Percentiles rank a stretch among this genome's conserved stretches.
phyloP scores from a whole-genome alignment of 805 yeast genomes.

The Cyberlindnera subsufficiens region DNA sequence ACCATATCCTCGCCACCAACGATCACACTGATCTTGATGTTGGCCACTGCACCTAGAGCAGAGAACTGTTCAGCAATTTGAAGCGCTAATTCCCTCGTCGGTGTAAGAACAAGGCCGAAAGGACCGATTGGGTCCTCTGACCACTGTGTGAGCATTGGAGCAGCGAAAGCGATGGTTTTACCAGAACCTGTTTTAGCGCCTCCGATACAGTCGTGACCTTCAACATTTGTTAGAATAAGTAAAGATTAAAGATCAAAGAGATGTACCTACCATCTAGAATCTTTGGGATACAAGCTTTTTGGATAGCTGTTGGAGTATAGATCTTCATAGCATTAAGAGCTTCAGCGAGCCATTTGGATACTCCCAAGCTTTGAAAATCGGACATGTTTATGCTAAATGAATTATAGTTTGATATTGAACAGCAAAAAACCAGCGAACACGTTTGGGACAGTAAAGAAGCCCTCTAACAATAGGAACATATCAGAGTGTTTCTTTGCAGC shows the following conservation, averaged over 20 bases:
- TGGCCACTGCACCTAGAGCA: slow-evolving; percentile 87
- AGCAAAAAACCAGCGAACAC: too few relatives aligned
- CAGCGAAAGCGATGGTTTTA: slow-evolving; percentile 95
- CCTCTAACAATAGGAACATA: too few relatives aligned
- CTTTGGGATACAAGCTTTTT: slow-evolving; percentile 81
- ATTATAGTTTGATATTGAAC: too few relatives aligned
- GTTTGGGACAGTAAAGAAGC: too few relatives aligned
- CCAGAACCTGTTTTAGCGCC: slow-evolving; percentile 99
- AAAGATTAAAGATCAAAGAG: not conserved
- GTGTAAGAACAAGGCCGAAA: slow-evolving; percentile 83
- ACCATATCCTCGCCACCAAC: slow-evolving; percentile 96
- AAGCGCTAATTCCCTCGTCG: slow-evolving; percentile 89
- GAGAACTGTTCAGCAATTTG: slow-evolving; percentile 96
- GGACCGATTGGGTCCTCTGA: slow-evolving; percentile 93
- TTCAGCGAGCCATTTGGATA: slow-evolving; percentile 82
- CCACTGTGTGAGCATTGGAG: slow-evolving; percentile 95
- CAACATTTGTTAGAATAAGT: not conserved
- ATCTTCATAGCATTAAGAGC: slow-evolving; percentile 79
- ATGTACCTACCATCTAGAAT: slow-evolving; percentile 49
- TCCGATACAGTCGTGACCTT: slow-evolving; percentile 84
- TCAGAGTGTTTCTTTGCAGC: too few relatives aligned
- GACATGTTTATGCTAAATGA: not conserved
- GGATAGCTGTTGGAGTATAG: slow-evolving; percentile 79
- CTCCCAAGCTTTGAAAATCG: slow-evolving; percentile 60
- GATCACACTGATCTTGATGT: slow-evolving; percentile 72